Conservation (phyloP, 495 filamentous ascomycete genomes). For the Aspergillus saccharolyticus region DNA sequence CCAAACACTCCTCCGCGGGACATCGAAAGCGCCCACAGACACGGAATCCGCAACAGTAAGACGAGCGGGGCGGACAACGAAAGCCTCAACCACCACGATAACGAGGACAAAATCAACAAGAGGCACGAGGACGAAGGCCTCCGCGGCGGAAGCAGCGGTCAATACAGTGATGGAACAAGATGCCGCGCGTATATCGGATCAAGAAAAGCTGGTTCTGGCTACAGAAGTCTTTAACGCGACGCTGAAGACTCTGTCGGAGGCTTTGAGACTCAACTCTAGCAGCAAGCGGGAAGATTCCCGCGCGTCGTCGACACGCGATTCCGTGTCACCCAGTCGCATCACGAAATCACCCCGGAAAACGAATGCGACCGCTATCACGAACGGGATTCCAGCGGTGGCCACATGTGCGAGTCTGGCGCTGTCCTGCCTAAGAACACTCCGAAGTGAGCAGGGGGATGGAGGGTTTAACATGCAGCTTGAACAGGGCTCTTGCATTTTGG, state of each 20-base stretch:
- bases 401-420: slow-evolving; percentile 77
- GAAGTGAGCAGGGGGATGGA: slow-evolving; percentile 41
- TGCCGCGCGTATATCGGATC: slow-evolving; percentile 42
- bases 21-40: slow-evolving; percentile 22
- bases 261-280: slow-evolving; percentile 46
- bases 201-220: slow-evolving; percentile 65
- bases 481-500: slow-evolving; percentile 71
- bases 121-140: slow-evolving; percentile 32
- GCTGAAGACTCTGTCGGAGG: slow-evolving; percentile 68
- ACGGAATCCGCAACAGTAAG: slow-evolving; percentile 17
- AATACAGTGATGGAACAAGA: slow-evolving; percentile 32
- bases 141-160: slow-evolving; percentile 21
- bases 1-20: slow-evolving; percentile 39
- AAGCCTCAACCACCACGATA: slow-evolving; percentile 18
- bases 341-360: slow-evolving; percentile 38
- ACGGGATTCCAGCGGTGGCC: slow-evolving; percentile 43
- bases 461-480: slow-evolving; percentile 72
- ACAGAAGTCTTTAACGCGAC: slow-evolving; percentile 77
- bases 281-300: slow-evolving; percentile 15
- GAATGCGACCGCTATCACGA: slow-evolving; percentile 23
- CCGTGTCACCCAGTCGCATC: slow-evolving; percentile 49
- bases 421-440: slow-evolving; percentile 58
- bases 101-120: slow-evolving; percentile 33
- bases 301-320: slow-evolving; percentile 40
- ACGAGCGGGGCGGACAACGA: slow-evolving; percentile 18